Conservation (phyloP, 2,329 filamentous ascomycete species). For the Didymella lethalis region DNA sequence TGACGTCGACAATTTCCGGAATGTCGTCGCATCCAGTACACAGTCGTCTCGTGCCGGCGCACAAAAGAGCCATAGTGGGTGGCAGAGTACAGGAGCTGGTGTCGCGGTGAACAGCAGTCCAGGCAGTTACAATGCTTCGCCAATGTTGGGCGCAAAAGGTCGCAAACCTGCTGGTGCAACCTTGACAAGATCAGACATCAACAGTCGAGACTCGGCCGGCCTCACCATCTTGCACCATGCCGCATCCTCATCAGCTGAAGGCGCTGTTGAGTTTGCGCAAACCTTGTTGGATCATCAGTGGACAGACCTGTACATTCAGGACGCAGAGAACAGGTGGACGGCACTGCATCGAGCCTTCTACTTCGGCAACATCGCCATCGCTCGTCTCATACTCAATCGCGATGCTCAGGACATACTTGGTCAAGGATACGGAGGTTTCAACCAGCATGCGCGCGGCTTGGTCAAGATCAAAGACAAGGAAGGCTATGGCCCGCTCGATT, state of each 20-base stretch:
- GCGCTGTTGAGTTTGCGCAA: slow-evolving; percentile 76
- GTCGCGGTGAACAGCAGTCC: slow-evolving; percentile 56
- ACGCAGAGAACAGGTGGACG: slow-evolving; percentile 95
- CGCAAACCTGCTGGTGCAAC: slow-evolving; percentile 45
- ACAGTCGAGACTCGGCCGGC: slow-evolving; percentile 81
- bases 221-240: slow-evolving; percentile 85
- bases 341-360: slow-evolving; percentile 91
- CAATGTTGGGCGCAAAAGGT: slow-evolving; percentile 49
- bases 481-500: slow-evolving; percentile 91
- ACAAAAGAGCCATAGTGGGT: slow-evolving; percentile 58
- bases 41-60: slow-evolving; percentile 63
- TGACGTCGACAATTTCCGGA: slow-evolving; percentile 94
- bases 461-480: slow-evolving; percentile 97
- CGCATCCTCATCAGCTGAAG: slow-evolving; percentile 75
- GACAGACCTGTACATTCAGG: slow-evolving; percentile 85
- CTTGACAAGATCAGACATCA: slow-evolving; percentile 74
- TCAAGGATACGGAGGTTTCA: slow-evolving; percentile 65
- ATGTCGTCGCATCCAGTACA: slow-evolving; percentile 78
- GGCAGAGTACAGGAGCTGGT: slow-evolving; percentile 42
- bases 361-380: slow-evolving; percentile 85
- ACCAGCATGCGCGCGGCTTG: slow-evolving; percentile 72
- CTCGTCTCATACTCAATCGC: slow-evolving; percentile 79
- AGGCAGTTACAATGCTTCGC: slow-evolving; percentile 57
- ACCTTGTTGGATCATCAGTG: slow-evolving; percentile 82
- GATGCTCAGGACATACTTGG: slow-evolving; percentile 73